A percentile compares a stretch with the other conserved stretches of the same genome.
These are phyloP conservation scores for Agapanthus africanus DNA, from an alignment of 106 monocot species.

Conservation along the genomic window DNA sequence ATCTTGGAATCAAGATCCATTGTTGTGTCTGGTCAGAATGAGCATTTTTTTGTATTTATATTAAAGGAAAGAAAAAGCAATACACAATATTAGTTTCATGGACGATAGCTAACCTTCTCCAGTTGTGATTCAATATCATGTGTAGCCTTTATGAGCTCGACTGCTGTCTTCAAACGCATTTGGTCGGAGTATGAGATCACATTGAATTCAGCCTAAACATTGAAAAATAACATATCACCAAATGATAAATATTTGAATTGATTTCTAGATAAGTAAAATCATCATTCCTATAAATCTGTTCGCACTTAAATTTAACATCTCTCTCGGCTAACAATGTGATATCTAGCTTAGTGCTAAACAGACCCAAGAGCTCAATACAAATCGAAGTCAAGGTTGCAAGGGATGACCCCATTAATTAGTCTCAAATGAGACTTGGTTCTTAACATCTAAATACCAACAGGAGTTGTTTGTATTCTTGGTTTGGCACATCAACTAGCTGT, in stretches of 20 bases:
- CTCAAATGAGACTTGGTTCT: no score
- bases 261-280: slow-evolving; percentile 1
- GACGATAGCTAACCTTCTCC: slow-evolving; percentile 50
- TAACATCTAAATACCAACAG: no score
- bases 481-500: no score
- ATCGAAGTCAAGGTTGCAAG: no score
- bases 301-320: no score
- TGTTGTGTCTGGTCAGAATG: not conserved
- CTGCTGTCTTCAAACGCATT: slow-evolving; percentile 87
- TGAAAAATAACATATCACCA: not conserved
- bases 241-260: not conserved
- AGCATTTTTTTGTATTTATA: not conserved
- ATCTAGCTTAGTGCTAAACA: no score
- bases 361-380: no score
- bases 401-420: no score
- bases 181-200: slow-evolving; percentile 79
- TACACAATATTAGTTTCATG: not conserved
- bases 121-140: slow-evolving; percentile 77
- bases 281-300: no score
- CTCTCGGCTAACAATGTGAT: no score
- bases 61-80: slow-evolving; percentile 1
- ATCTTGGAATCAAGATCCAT: not conserved
- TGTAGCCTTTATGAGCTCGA: slow-evolving; percentile 84
- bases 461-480: no score
- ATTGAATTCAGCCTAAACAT: slow-evolving; percentile 78